Evolutionary conservation across 306 rosid species (phyloP).

Genomic region (Hippophae tibetana): DNA sequence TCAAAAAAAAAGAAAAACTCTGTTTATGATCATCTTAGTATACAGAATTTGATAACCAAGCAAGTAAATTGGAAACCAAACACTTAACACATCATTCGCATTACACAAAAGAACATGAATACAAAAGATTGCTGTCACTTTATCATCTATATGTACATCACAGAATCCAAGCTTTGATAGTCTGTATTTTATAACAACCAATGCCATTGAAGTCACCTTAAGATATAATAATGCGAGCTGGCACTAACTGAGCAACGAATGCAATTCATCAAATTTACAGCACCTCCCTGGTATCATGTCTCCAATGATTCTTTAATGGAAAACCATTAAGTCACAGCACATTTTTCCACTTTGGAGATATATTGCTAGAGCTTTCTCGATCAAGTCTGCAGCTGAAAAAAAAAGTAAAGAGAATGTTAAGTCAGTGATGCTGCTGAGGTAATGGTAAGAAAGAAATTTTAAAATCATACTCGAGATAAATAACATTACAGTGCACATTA

Average conservation of each 20-base stretch:
- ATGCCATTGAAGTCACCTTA: constrained; percentile 55
- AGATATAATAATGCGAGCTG: constrained; percentile 38
- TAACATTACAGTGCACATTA: constrained; percentile 38
- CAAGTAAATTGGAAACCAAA: constrained; percentile 25
- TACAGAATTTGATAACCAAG: constrained; percentile 28
- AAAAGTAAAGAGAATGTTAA: constrained; percentile 9
- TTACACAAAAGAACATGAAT: constrained; percentile 51
- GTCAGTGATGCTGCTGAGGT: constrained; percentile 16
- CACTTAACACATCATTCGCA: constrained; percentile 38
- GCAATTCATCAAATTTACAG: constrained; percentile 30
- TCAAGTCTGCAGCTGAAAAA: constrained; percentile 36
- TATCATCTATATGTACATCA: constrained; percentile 65
- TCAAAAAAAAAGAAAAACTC: constrained; percentile 27
- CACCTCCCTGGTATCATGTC: constrained; percentile 26
- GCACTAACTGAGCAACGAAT: constrained; percentile 42
- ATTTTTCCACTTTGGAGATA: constrained; percentile 34
- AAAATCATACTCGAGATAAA: constrained; percentile 2
- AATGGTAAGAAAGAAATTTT: too few species aligned
- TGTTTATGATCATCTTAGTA: constrained; percentile 28
- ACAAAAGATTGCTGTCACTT: constrained; percentile 47
- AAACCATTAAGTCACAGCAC: constrained; percentile 27
- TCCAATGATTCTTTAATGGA: constrained; percentile 29
- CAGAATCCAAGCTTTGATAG: constrained; percentile 52
- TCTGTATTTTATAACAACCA: constrained; percentile 48
- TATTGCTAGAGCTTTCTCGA: constrained; percentile 23